These are phyloP conservation scores for Dictyostelium firmibasis DNA, from an alignment of 78 protist genomes.

Conservation along the genomic window DNA sequence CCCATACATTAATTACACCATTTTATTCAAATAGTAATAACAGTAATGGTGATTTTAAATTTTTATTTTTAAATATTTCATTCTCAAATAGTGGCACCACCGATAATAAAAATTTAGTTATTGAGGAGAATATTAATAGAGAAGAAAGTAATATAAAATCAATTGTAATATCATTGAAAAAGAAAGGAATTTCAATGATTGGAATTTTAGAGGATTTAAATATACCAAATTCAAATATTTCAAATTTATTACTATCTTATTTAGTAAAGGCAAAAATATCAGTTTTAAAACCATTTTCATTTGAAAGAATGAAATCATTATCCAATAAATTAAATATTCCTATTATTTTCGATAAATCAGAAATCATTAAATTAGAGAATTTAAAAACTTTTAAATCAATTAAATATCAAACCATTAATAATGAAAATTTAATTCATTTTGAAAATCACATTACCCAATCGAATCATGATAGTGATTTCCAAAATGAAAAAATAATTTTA, in stretches of 20 bases:
- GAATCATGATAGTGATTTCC: not conserved
- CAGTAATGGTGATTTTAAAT: not conserved
- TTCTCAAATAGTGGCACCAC: not conserved
- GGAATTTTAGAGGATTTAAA: slow-evolving; percentile 13
- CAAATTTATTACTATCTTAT: slow-evolving; percentile 25
- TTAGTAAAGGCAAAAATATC: slow-evolving; percentile 56
- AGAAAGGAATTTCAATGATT: slow-evolving; percentile 11
- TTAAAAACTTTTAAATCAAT: not conserved
- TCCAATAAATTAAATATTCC: not conserved
- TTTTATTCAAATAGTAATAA: not conserved
- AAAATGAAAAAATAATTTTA: not conserved
- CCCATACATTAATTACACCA: not conserved
- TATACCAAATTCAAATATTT: not conserved
- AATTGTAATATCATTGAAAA: slow-evolving; percentile 33
- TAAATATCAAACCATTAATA: not conserved
- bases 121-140: not conserved
- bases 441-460: no score
- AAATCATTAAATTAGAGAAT: not conserved
- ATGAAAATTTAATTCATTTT: not conserved
- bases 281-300: slow-evolving; percentile 15
- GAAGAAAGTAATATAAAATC: slow-evolving; percentile 33
- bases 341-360: not conserved
- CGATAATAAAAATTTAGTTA: not conserved
- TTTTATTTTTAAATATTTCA: slow-evolving; percentile 9
- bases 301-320: not conserved